A percentile compares a stretch with the other conserved stretches of the same genome.
These are phyloP conservation scores for Nematocida ironsii DNA, from an alignment of 371 early-diverging fungal species.

Conservation along the genomic window DNA sequence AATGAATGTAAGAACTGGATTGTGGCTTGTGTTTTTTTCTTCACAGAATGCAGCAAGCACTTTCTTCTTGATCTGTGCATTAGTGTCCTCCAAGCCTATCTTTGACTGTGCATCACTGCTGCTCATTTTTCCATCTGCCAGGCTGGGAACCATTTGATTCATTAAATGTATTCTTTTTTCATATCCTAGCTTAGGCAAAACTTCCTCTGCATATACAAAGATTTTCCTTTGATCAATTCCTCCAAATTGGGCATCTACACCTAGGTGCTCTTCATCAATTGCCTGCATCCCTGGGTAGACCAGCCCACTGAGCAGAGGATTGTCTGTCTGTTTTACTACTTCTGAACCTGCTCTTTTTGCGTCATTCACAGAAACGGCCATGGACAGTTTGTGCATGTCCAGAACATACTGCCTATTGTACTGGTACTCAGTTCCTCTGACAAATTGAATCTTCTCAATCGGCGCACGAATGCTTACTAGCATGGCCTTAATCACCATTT, in stretches of 20 bases:
- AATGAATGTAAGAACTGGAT: conserved; percentile 78
- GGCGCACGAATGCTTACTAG: conserved; percentile 81
- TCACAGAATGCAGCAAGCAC: conserved; percentile 93
- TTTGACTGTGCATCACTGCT: conserved; percentile 93
- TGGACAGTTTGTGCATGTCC: conserved; percentile 84
- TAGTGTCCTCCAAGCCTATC: conserved; percentile 88
- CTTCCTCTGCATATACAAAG: conserved; percentile 92
- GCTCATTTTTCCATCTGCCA: conserved; percentile 92
- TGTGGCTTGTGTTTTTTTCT: conserved; percentile 89
- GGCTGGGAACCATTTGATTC: conserved; percentile 98
- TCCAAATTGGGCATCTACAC: conserved; percentile 96
- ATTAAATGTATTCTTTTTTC: conserved; percentile 94
- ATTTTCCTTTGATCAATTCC: conserved; percentile 99
- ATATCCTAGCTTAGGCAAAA: conserved; percentile 88
- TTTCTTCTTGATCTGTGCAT: conserved; percentile 81
- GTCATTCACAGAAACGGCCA: conserved; percentile 85
- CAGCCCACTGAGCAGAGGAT: conserved; percentile 84
- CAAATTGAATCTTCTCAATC: conserved; percentile 75
- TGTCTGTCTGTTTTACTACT: conserved; percentile 96
- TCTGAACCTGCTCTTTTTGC: conserved; percentile 98
- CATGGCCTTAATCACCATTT: conserved; percentile 82
- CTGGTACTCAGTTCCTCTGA: conserved; percentile 85
- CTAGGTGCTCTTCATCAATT: conserved; percentile 94
- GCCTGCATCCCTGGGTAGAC: conserved; percentile 98
- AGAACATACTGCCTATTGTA: conserved; percentile 80